These are phyloP conservation scores for Nicotiana obtusifolia DNA, from an alignment of 257 asterid genomes.

Conservation along the genomic window DNA sequence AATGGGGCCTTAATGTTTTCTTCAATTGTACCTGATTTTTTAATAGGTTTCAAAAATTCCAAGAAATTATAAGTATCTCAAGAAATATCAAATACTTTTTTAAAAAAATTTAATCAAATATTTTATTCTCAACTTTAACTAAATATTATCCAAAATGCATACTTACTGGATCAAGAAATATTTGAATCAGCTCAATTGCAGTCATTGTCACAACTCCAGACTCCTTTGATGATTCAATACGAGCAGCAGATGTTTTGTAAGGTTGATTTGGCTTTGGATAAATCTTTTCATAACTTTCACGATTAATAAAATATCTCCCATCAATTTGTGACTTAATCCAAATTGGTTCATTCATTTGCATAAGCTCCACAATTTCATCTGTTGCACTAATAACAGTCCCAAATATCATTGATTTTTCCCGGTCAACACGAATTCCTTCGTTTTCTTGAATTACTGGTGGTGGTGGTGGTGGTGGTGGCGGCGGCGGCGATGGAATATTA, in stretches of 20 bases:
- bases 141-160: too few relatives aligned
- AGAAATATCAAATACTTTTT: too few relatives aligned
- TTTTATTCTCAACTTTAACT: too few relatives aligned
- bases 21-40: too few relatives aligned
- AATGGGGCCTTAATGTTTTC: too few relatives aligned
- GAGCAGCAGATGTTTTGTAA: constrained; percentile 29
- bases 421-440: constrained; percentile 15
- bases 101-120: too few relatives aligned
- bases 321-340: constrained; percentile 42
- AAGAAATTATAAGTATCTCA: too few relatives aligned
- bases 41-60: too few relatives aligned
- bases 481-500: not conserved
- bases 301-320: constrained; percentile 37
- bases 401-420: constrained; percentile 30
- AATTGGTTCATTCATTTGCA: constrained; percentile 47
- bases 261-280: constrained; percentile 32
- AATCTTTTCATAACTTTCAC: constrained; percentile 45
- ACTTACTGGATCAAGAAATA: constrained; percentile 51
- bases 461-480: constrained; percentile 1
- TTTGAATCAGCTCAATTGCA: constrained; percentile 42
- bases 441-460: not conserved
- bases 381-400: constrained; percentile 38
- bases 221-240: constrained; percentile 66
- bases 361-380: constrained; percentile 50
- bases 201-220: constrained; percentile 50